Conservation (phyloP, 345 rosid species). For the Eucalyptus grandis region DNA sequence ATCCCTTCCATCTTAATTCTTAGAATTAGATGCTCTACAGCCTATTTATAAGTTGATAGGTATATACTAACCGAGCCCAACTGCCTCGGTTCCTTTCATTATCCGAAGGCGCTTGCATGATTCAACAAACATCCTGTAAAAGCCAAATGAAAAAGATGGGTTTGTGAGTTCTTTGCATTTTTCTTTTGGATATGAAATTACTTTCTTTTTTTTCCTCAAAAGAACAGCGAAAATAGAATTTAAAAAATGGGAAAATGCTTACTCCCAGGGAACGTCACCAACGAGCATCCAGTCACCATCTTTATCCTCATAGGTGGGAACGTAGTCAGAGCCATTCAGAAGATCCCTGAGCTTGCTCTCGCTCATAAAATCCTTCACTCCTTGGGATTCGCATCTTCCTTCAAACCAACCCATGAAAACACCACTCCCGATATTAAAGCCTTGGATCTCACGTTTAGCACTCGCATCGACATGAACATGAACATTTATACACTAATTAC, state of each 20-base stretch:
- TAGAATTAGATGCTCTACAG: background rate
- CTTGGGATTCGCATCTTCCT: conserved; percentile 63
- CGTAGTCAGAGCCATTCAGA: conserved; percentile 60
- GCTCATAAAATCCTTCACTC: conserved; percentile 68
- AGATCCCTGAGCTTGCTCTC: conserved; percentile 68
- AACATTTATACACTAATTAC: background rate
- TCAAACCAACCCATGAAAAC: background rate
- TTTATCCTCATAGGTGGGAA: conserved; percentile 89
- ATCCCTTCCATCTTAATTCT: background rate
- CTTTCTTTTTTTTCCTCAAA: background rate
- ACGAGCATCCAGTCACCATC: conserved; percentile 98
- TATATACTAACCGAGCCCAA: conserved; percentile 50
- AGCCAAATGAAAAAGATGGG: background rate
- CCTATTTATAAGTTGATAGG: background rate
- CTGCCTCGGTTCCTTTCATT: conserved; percentile 80
- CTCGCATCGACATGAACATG: background rate
- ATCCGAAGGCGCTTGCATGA: conserved; percentile 86
- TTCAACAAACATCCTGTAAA: conserved; percentile 74
- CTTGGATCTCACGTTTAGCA: background rate
- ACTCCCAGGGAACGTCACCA: conserved; percentile 99
- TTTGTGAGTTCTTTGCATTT: background rate
- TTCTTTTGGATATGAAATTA: background rate
- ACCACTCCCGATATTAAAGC: background rate
- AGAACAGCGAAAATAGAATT: background rate
- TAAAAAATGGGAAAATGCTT: background rate